Base-by-base conservation (phyloP, 2,329 filamentous ascomycete species). In the Colletotrichum paranaense region DNA sequence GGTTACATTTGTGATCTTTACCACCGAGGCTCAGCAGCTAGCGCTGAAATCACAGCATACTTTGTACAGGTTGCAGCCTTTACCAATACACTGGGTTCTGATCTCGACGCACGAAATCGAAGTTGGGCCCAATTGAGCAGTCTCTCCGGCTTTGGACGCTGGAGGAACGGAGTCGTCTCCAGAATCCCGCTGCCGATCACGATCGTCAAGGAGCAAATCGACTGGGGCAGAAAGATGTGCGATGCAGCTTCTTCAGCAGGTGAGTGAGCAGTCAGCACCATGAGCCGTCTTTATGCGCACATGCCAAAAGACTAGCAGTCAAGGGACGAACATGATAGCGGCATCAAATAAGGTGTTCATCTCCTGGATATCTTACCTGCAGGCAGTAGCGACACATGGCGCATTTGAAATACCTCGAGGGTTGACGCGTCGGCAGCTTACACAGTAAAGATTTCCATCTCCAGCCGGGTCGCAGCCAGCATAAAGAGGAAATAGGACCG, bases 1-100 rank as follows among this genome's bases (percentile, higher is more conserved):
- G 86, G 85, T 35, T 92, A 89, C 78, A 89, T 92, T 64, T 90
- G 90, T 1, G 89, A 92, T 76, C 86, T 92, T 0, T 85, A 90
- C 11, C 89, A 89, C 0, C 84, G 89, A 0, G 90, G 90, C 0
- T 81, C 92, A 9, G 87, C 92, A 84, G 84, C 85, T 0, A 90
- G 89, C 2, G 81, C 91, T 8, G 89, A 92, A 79, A 89, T 92
- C 74, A 86, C 92, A 1, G 80, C 80, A 0, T 84, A 87, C 92
- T 1, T 80, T 80, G 0, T 84, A 90, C 76, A 78, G 84, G 2
- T 77, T 81, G 42, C 42, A 49, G 42, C 42, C 42, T 49, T 49
- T 49, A 88, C 85, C 0, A 90, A 89, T 73, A 79, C 77, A 1
- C 86, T 86, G 0, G 87, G 81, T 0, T 73, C 83, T 2, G 86